Base-by-base conservation (phyloP, 495 filamentous ascomycete genomes). In the Penicillium samsonianum region DNA sequence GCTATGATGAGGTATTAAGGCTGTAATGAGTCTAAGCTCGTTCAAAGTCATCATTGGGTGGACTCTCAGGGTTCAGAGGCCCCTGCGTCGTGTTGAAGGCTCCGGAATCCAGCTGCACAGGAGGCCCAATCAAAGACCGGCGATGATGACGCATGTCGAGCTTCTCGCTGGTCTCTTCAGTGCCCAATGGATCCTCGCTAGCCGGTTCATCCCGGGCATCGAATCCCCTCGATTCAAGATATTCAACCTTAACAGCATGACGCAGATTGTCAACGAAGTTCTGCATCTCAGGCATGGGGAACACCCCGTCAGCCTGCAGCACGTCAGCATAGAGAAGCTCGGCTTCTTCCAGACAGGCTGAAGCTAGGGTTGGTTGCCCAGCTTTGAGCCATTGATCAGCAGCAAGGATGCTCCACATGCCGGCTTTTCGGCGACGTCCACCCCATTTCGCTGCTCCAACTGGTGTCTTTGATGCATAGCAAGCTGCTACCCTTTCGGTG, bases 391-490 rank as follows among this genome's bases (percentile, higher is more conserved):
- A 98, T 3, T 84, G 80, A 49, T 95, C 88, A 1, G 92, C 87
- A 6, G 88, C 89, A 30, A 96, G 76, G 25, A 94, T 81, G 61
- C 85, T 88, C 93, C 95, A 98, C 70, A 96, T 82, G 0, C 90
- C 95, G 9, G 91, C 88, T 73, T 96, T 98, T 25, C 94, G 80
- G 47, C 76, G 79, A 53, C 94, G 77, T 5, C 82, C 76, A 4
- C 90, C 91, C 80, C 84, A 89, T 37, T 70, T 73, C n/a, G 84
- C 78, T 0, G 81, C 80, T 0, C 86, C 84, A 1, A 80, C 69
- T 2, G 89, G 86, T 30, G 78, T 78, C 49, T 90, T 88, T 1
- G 89, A 83, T 0, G 84, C 85, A 70, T 91, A 96, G 73, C 91
- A 96, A 2, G 89, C 83, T 5, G 90, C 86, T 10, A 96, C 79